Base-by-base conservation (phyloP, 345 rosid genomes). In the Eutrema heterophyllum region DNA sequence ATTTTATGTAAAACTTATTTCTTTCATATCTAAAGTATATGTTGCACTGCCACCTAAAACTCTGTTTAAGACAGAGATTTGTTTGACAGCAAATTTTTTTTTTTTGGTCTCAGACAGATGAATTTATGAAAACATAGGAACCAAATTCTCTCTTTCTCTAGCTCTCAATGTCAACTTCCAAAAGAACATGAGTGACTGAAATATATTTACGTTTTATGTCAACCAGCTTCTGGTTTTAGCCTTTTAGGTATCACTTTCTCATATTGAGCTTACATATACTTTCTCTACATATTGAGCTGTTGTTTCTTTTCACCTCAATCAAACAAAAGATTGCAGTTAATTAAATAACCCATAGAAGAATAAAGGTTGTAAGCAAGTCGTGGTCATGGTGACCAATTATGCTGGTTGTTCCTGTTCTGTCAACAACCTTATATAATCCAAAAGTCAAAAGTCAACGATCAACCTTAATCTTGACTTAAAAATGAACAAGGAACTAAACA, bases 381-480 rank as follows among this genome's bases (percentile, higher is more conserved):
- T 55, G 5, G 16, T 35, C 51, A 65, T 73, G 77, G n/a, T 21
- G 57, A 64, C 45, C 57, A 64, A 14, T 26, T 15, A 64, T 64
- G 48, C 21, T 3, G 6, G 70, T 35, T 53, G 64, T 54, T 33
- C 10, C 13, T 64, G 57, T 64, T 54, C 64, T 73, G 77, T 64
- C 57, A 44, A 44, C 32, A n/a, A 64, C 32, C 5, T 10, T 54
- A 43, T 44, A 33, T 21, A 54, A 64, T 54, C 40, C 10, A 13
- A 38, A 43, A 64, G 62, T 43, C 77, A 33, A 54, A 52, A 63
- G 70, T 72, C 70, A 64, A 64, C 41, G 5, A 54, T 44, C 48
- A 44, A 54, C 70, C 70, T 54, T 54, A 73, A 73, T 64, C 18
- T 64, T 64, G 70, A 73, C 77, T 64, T 73, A 26, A 44, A 44